These are phyloP conservation scores for Dovyalis caffra DNA, from an alignment of 345 rosid species.

Conservation along the genomic window DNA sequence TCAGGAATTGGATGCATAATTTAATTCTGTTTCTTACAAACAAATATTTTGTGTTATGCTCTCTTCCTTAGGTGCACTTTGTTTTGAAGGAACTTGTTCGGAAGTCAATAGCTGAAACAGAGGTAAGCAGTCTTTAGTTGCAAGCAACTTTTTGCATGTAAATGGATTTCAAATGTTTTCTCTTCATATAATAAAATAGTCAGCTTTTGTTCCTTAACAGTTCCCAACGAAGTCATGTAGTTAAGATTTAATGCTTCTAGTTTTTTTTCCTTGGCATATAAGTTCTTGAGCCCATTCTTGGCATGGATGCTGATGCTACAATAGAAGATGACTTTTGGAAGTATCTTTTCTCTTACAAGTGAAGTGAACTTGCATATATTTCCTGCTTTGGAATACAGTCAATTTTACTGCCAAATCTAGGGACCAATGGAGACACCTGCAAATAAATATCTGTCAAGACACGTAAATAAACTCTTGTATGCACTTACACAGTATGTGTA, in stretches of 20 bases:
- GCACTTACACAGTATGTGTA: too few relatives aligned
- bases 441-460: neutral
- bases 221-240: too few relatives aligned
- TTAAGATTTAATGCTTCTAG: neutral
- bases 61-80: constrained; percentile 68
- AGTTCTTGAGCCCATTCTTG: too few relatives aligned
- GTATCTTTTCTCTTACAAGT: neutral
- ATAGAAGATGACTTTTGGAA: neutral
- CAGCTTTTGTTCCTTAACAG: neutral
- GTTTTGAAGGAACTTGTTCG: constrained; percentile 96
- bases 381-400: neutral
- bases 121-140: constrained; percentile 48
- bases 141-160: neutral
- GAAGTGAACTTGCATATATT: neutral
- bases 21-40: neutral
- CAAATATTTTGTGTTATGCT: neutral
- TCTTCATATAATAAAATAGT: neutral
- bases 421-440: neutral
- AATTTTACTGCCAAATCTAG: neutral
- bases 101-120: constrained; percentile 86
- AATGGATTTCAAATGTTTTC: neutral
- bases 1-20: too few relatives aligned
- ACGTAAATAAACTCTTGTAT: too few relatives aligned
- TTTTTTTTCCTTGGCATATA: too few relatives aligned
- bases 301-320: neutral